These are phyloP conservation scores for Penicillium sp. DNA, from an alignment of 2,329 filamentous ascomycete genomes.

Conservation along the genomic window DNA sequence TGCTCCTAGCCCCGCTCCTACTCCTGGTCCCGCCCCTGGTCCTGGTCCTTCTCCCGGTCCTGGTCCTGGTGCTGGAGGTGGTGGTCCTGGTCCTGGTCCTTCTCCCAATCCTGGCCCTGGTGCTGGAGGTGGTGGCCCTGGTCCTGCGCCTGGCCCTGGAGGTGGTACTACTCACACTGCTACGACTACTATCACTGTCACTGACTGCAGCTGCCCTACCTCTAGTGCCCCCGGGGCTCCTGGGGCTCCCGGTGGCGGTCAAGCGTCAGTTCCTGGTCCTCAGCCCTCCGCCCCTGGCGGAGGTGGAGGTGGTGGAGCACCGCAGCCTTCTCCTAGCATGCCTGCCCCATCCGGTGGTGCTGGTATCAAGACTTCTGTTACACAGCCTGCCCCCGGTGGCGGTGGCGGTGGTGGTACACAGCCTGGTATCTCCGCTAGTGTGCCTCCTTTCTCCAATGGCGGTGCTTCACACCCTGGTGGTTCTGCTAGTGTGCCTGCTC, in stretches of 20 bases:
- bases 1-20: background rate
- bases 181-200: constrained; percentile 23
- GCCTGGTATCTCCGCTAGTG: background rate
- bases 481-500: background rate
- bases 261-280: background rate
- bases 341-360: background rate
- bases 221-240: constrained; percentile 10
- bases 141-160: background rate
- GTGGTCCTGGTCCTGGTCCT: background rate
- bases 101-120: background rate
- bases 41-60: background rate
- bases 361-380: background rate
- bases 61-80: background rate
- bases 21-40: background rate
- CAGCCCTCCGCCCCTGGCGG: constrained; percentile 3
- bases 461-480: background rate
- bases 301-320: background rate
- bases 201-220: constrained; percentile 21
- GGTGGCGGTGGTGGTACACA: background rate
- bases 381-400: background rate
- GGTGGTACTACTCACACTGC: constrained; percentile 11
- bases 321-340: background rate
- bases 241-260: background rate
- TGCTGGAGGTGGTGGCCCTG: background rate
- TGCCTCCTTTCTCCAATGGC: background rate